Percentiles rank a stretch among this genome's conserved stretches.
These are phyloP conservation scores for Ustilago trichophora DNA, from an alignment of 1,284 basidiomycete genomes.

Conservation along the genomic window DNA sequence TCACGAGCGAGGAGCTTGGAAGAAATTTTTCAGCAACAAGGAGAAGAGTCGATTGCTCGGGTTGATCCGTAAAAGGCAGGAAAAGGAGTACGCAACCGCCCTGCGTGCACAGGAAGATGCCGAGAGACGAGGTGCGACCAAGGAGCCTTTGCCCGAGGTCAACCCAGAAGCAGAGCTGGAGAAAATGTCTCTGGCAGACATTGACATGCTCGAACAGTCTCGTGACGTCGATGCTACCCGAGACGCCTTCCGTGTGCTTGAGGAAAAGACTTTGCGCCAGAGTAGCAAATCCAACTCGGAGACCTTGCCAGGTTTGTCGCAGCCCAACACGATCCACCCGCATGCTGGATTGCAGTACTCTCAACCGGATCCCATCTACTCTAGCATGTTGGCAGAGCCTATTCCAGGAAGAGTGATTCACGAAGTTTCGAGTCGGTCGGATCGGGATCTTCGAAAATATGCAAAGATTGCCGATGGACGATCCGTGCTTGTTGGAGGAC, in stretches of 20 bases:
- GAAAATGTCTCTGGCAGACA: slow-evolving; percentile 29
- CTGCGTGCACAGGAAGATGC: slow-evolving; percentile 37
- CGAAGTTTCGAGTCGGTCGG: slow-evolving; percentile 23
- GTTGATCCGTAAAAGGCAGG: slow-evolving; percentile 35
- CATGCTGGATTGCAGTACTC: slow-evolving; percentile 60
- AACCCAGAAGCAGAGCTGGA: slow-evolving; percentile 48
- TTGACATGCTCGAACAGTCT: slow-evolving; percentile 46
- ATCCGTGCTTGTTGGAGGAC: slow-evolving; percentile 37
- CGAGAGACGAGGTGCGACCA: slow-evolving; percentile 31
- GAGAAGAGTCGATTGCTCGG: slow-evolving; percentile 36
- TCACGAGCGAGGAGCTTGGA: slow-evolving; percentile 23
- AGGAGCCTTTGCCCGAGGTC: slow-evolving; percentile 35
- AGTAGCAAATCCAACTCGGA: slow-evolving; percentile 2
- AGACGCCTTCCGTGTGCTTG: slow-evolving; percentile 37
- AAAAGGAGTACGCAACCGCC: slow-evolving; percentile 30
- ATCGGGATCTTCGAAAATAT: slow-evolving; percentile 14
- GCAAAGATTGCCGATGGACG: slow-evolving; percentile 34
- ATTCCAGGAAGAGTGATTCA: slow-evolving; percentile 53
- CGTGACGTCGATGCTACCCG: slow-evolving; percentile 39
- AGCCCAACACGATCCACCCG: slow-evolving; percentile 50
- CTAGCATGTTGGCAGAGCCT: slow-evolving; percentile 48
- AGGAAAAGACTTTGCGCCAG: slow-evolving; percentile 14
- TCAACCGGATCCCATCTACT: slow-evolving; percentile 59
- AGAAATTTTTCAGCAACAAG: slow-evolving; percentile 29
- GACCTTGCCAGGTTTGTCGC: slow-evolving; percentile 24